Base-by-base conservation (phyloP, 1,284 basidiomycete species). In the Salmacisia buchloeana region DNA sequence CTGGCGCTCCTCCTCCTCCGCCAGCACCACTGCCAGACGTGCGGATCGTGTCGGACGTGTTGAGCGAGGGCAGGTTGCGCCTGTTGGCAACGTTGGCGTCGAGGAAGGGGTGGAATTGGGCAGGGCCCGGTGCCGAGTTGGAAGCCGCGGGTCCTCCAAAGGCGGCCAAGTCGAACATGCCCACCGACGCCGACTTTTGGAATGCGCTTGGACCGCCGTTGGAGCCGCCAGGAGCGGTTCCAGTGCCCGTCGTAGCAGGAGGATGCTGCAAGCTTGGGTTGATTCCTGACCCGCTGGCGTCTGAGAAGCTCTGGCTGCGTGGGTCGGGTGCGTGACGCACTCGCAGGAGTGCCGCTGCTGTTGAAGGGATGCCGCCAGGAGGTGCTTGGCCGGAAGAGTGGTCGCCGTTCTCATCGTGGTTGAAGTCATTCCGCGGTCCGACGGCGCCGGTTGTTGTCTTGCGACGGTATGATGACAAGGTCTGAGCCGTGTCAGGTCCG, bases 1-100 rank as follows among this genome's bases (percentile, higher is more conserved):
- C 49, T 3, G 49, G 36, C 36, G n/a, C n/a, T 38, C 36, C 38
- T 52, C 46, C 46, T 6, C 15, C 29, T 54, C 49, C 35, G 15
- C 35, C n/a, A 27, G 34, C 54, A 5, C 12, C 25, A 34, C 21
- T 21, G n/a, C 38, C 38, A 15, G 23, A n/a, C 21, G 45, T 25
- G 15, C 45, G 41, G 21, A 25, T 29, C 31, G 58, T 59, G 21
- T 46, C 43, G 13, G 52, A 60, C n/a, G 36, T 43, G 39, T 41
- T 60, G n/a, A 54, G 39, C 45, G 35, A 49, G 33, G 52, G 39
- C 23, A 54, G 45, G 18, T 36, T 60, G 9, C 45, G 38, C 21
- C 35, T 29, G 21, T 46, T 46, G 33, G 59, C 59, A 25, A 29
- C 46, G 29, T 54, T 29, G 49, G 31, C 15, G 45, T 13, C 10